Evolutionary conservation across 176 grass and related monocot species (phyloP), one percentile per base, ranked within the genome.

Genomic region (Panicum miliaceum): DNA sequence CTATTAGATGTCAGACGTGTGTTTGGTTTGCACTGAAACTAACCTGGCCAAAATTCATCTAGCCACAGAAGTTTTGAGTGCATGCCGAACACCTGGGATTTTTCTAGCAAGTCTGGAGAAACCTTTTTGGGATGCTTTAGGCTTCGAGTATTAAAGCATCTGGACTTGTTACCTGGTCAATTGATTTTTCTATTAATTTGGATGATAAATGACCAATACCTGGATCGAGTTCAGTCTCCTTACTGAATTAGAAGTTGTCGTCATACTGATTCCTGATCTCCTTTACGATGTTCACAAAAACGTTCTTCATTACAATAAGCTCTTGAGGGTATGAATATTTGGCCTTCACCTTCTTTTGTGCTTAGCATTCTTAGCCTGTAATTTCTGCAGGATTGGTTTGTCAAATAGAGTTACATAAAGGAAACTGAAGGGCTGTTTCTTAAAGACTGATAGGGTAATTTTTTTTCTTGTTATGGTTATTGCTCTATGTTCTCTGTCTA

Each of bases 381-480:
- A 43, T 45, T 82, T 18, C 51, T 58, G 57, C 29, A 64, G 52
- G 41, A 38, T 68, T 58, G 65, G 67, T 64, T 71, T 93, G 58
- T 85, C 82, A 27, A 85, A 32, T 32, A 32, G 29, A 32, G 70
- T 77, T 41, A 93, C 65, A 37, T 85, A 87, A 46, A 81, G 36
- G 26, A 45, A 93, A 32, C 46, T 82, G 52, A 81, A 77, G 80
- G 78, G 47, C 63, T 68, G 71, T 72, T 85, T 90, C 70, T 82
- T 85, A 82, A 90, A 71, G 22, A 74, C 86, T 37, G 82, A 79
- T 50, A 82, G 90, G 91, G 76, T 81, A 32, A 32, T 32, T 13
- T 8, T 59, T 53, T 27, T 34, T 43, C 37, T 22, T 43, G 20
- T 26, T 46, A 46, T 71, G 26, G 36, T 58, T 46, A 13, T 36